Percentiles rank a stretch among this genome's conserved stretches.
phyloP scores from a whole-genome alignment of 2,329 filamentous ascomycete species.

The Trichoderma harzianum region DNA sequence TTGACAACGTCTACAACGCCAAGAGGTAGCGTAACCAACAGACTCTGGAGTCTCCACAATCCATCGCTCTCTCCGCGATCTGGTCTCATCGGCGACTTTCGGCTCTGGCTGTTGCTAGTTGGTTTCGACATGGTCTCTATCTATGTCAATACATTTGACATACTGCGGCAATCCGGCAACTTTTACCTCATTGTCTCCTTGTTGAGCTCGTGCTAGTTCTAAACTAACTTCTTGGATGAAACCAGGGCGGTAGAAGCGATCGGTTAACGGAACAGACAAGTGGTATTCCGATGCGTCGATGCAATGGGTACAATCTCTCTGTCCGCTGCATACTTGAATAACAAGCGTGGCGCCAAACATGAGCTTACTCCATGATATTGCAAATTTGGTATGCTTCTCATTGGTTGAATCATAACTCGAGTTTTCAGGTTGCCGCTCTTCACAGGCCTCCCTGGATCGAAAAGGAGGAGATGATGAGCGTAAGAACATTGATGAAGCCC shows the following conservation, averaged over 20 bases:
- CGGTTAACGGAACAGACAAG: neutral
- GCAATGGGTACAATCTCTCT: neutral
- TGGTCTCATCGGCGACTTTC: neutral
- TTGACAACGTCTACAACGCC: neutral
- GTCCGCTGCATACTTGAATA: neutral
- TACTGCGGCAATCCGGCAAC: neutral
- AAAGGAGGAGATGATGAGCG: constrained; percentile 83
- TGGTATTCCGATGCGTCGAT: too few relatives aligned
- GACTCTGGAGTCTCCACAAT: neutral
- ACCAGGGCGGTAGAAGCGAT: neutral
- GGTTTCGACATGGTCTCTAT: neutral
- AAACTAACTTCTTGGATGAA: neutral
- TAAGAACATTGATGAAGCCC: constrained; percentile 78
- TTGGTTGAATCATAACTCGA: neutral
- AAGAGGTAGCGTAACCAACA: neutral
- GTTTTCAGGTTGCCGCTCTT: constrained; percentile 24
- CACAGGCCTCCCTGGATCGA: constrained; percentile 86
- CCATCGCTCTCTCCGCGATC: neutral
- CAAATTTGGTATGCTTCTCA: neutral
- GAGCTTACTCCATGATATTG: neutral
- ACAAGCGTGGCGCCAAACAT: neutral
- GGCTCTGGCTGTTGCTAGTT: neutral
- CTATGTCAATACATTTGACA: neutral
- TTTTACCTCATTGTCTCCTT: neutral
- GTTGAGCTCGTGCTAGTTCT: neutral